Conservation (phyloP, 164 flowering plant genomes). For the Pachysandra terminalis region DNA sequence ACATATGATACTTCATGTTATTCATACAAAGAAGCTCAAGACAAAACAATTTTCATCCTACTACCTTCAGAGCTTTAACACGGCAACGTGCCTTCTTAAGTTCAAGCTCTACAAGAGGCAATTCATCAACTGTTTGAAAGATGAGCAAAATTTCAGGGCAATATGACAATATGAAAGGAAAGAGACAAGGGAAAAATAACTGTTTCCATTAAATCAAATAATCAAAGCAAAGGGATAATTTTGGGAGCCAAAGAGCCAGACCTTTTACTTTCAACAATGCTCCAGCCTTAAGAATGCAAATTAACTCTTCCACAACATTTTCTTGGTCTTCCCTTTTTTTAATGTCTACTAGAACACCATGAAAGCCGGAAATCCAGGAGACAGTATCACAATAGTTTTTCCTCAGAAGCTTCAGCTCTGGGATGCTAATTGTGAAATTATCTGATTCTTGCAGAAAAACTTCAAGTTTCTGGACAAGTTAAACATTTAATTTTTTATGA, state of each 20-base stretch:
- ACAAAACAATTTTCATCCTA: not conserved
- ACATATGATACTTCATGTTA: not conserved
- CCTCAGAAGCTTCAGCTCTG: constrained; percentile 67
- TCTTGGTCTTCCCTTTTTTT: constrained; percentile 58
- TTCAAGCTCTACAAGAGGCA: constrained; percentile 64
- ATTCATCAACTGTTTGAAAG: constrained; percentile 55
- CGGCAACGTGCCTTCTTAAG: constrained; percentile 78
- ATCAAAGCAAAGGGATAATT: not conserved
- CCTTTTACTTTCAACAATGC: constrained; percentile 64
- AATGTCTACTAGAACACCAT: constrained; percentile 33
- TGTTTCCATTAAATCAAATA: constrained; percentile 5
- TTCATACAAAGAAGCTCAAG: not conserved
- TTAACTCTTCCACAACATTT: constrained; percentile 57
- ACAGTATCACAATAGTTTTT: constrained; percentile 53
- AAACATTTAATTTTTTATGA: not conserved
- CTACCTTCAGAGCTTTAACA: constrained; percentile 68
- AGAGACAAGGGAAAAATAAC: not conserved
- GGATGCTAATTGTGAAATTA: constrained; percentile 41
- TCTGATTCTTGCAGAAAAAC: constrained; percentile 47
- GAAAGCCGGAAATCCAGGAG: constrained; percentile 56
- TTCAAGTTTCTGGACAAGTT: constrained; percentile 58
- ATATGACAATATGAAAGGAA: not conserved
- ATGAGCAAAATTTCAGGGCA: constrained; percentile 12
- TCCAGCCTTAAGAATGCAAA: constrained; percentile 52
- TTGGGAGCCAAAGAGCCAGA: constrained; percentile 15